Evolutionary conservation across 495 filamentous ascomycete species (phyloP).

Genomic region (Penicillium paradoxum): DNA sequence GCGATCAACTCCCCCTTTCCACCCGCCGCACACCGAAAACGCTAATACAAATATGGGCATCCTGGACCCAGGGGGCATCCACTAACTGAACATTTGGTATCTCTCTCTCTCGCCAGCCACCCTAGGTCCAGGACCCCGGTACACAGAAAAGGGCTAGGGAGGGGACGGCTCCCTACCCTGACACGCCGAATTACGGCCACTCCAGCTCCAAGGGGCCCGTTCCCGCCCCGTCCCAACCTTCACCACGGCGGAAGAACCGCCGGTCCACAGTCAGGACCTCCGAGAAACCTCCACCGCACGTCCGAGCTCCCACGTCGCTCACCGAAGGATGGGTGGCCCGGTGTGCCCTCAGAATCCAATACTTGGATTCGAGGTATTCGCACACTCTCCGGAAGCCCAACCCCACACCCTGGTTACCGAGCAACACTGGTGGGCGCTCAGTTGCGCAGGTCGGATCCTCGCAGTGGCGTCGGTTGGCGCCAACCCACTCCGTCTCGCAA

Average conservation of each 20-base stretch:
- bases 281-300: constrained; percentile 31
- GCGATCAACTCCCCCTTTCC: not conserved
- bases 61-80: not conserved
- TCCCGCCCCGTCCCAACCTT: constrained; percentile 34
- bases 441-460: constrained; percentile 19
- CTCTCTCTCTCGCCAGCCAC: not conserved
- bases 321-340: constrained; percentile 35
- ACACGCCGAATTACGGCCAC: not conserved
- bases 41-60: not conserved
- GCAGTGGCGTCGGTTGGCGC: constrained; percentile 22
- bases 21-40: not conserved
- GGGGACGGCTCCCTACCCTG: constrained; percentile 2
- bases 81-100: not conserved
- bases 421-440: constrained; percentile 15
- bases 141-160: constrained; percentile 1
- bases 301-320: constrained; percentile 21
- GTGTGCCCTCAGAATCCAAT: constrained; percentile 40
- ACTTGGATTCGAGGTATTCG: constrained; percentile 25
- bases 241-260: constrained; percentile 29
- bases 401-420: constrained; percentile 6
- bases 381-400: constrained; percentile 14
- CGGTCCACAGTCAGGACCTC: constrained; percentile 18
- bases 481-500: constrained; percentile 34
- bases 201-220: constrained; percentile 33
- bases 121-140: constrained; percentile 1